Base-by-base conservation (phyloP, 257 asterid genomes). In the Jacaranda copaia region DNA sequence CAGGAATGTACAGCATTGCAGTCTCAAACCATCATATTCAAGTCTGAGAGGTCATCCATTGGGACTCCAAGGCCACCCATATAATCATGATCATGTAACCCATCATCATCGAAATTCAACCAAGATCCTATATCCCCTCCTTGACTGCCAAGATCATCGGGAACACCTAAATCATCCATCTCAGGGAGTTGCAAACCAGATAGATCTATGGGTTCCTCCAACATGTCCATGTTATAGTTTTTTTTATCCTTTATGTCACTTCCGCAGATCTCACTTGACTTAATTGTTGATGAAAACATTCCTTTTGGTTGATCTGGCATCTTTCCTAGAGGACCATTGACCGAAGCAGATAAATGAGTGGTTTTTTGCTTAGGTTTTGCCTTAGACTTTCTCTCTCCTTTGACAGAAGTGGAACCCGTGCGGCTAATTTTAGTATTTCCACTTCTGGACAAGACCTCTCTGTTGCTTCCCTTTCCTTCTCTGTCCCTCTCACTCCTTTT, bases 141-240 rank as follows among this genome's bases (percentile, higher is more conserved):
- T 76, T 92, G 97, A 81, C 89, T 92, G 81, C 88, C 91, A 73
- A 91, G 84, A 83, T 89, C 96, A 77, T 73, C 89, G 53, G 89
- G 77, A 81, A 72, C 94, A 46, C 92, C 92, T 68, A 93, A 84
- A 65, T 83, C 91, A 77, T 88, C 97, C 91, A 94, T 92, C 68
- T 77, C 97, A 67, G 98, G 97, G 77, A 94, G 90, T 82, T 89
- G 97, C 69, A 94, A 81, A 75, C 90, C 87, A 55, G 98, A 92
- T 78, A 92, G 81, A 82, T 94, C 97, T 59, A 94, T 88, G 65
- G 98, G 96, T n/a, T 94, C 97, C 82, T 94, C 98, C 90, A 94
- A 69, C 80, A 84, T 84, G 73, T 87, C 98, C 81, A 59, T 72
- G 82, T 69, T 38, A 84, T 74, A 63, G 12, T 86, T 85, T 32